A percentile compares a stretch with the other conserved stretches of the same genome.
phyloP scores from a whole-genome alignment of 345 rosid genomes.

The Moricandia moricandioides region DNA sequence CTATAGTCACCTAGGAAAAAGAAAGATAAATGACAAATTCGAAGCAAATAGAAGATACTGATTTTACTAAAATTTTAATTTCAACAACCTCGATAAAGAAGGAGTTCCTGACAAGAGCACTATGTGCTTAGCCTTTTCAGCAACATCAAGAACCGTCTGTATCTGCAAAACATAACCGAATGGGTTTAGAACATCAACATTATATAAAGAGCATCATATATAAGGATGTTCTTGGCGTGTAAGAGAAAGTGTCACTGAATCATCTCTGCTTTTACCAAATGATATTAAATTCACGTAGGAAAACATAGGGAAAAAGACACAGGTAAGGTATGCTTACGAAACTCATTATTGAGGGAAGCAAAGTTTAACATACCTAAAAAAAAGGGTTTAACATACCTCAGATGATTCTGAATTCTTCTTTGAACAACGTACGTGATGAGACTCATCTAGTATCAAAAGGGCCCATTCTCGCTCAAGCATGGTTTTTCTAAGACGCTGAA shows the following conservation, averaged over 20 bases:
- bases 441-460: slow-evolving; percentile 85
- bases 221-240: slow-evolving; percentile 8
- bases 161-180: slow-evolving; percentile 45
- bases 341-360: not conserved
- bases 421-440: slow-evolving; percentile 85
- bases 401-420: slow-evolving; percentile 63
- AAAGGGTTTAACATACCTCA: slow-evolving; percentile 52
- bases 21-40: slow-evolving; percentile 12
- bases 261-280: slow-evolving; percentile 2
- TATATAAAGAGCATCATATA: slow-evolving; percentile 3
- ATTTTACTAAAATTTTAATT: slow-evolving; percentile 15
- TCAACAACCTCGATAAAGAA: slow-evolving; percentile 90
- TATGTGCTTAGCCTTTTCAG: slow-evolving; percentile 66
- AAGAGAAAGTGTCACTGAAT: slow-evolving; percentile 19
- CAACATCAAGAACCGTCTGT: slow-evolving; percentile 76
- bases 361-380: slow-evolving; percentile 46
- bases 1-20: slow-evolving; percentile 62
- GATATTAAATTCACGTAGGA: not conserved
- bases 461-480: slow-evolving; percentile 84
- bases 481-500: slow-evolving; percentile 63
- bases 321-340: not conserved
- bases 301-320: not conserved
- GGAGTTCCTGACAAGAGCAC: slow-evolving; percentile 94
- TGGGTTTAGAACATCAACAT: slow-evolving; percentile 16
- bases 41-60: slow-evolving; percentile 10